Conservation (phyloP, 1,284 basidiomycete genomes). For the Coriolopsis trogii region DNA sequence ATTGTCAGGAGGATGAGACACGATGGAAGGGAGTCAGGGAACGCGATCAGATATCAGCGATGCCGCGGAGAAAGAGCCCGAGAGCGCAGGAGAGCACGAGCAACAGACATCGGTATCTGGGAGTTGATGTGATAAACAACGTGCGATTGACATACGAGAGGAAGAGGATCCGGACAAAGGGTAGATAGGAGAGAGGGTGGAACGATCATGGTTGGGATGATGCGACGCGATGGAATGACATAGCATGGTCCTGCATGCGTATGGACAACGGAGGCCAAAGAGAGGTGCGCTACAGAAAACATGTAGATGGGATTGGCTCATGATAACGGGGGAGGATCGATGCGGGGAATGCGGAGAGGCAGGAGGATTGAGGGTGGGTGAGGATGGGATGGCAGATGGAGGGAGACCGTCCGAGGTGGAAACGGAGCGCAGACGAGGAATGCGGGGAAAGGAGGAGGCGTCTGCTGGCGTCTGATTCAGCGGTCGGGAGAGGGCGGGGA, state of each 20-base stretch:
- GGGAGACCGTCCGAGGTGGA: constrained; percentile 10
- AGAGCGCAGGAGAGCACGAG: background rate
- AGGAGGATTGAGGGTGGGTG: constrained; percentile 3
- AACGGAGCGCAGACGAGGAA: constrained; percentile 4
- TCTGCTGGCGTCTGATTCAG: constrained; percentile 7
- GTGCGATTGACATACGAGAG: background rate
- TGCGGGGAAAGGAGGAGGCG: no score
- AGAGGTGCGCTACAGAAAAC: background rate
- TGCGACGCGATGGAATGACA: constrained; percentile 14
- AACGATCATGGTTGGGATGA: constrained; percentile 15
- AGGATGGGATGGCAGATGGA: background rate
- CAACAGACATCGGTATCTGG: constrained; percentile 10
- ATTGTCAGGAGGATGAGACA: constrained; percentile 6
- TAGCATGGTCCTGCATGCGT: background rate
- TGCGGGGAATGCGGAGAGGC: constrained; percentile 3
- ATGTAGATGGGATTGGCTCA: background rate
- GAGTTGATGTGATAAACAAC: constrained; percentile 12
- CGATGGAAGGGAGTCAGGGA: background rate
- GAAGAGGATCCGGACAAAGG: background rate
- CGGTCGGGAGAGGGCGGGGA: constrained; percentile 8
- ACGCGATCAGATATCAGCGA: constrained; percentile 1
- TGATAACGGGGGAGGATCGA: no score
- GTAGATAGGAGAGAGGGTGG: constrained; percentile 13
- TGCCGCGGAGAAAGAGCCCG: background rate
- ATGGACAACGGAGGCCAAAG: background rate